Percentiles rank a stretch among this genome's conserved stretches.
Evolutionary conservation across 2,329 filamentous ascomycete genomes (phyloP).

Genomic region (Talaromyces sp.): DNA sequence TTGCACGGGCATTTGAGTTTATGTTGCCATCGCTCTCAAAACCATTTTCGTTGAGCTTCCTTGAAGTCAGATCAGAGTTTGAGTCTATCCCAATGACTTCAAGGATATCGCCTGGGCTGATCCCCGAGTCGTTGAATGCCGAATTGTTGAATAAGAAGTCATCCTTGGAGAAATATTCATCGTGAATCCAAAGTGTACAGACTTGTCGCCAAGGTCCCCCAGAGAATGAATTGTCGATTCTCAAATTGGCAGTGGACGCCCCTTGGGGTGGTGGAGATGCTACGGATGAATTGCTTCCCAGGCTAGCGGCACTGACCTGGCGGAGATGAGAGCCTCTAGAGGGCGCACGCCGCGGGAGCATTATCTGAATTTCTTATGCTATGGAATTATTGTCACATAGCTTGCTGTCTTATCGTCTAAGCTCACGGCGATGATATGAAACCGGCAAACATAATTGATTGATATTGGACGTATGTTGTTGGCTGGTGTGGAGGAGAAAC

Average conservation of each 20-base stretch:
- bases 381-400: background rate
- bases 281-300: constrained; percentile 34
- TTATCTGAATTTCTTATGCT: constrained; percentile 21
- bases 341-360: constrained; percentile 38
- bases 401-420: background rate
- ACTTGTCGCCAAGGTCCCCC: constrained; percentile 30
- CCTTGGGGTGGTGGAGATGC: constrained; percentile 26
- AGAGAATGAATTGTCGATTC: constrained; percentile 6
- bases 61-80: constrained; percentile 35
- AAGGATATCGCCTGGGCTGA: constrained; percentile 67
- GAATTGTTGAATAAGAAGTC: constrained; percentile 77
- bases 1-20: constrained; percentile 28
- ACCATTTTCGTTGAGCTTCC: constrained; percentile 27
- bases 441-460: background rate
- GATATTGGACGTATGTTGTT: background rate
- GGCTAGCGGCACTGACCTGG: constrained; percentile 41
- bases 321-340: constrained; percentile 40
- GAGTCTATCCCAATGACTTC: constrained; percentile 62
- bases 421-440: background rate
- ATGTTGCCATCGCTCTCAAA: constrained; percentile 26
- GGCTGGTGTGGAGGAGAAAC: background rate
- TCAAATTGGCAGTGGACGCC: constrained; percentile 14
- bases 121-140: constrained; percentile 60
- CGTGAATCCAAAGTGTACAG: constrained; percentile 57
- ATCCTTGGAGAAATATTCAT: constrained; percentile 73